phyloP scores from a whole-genome alignment of 164 flowering plant species.

The Piper longum region DNA sequence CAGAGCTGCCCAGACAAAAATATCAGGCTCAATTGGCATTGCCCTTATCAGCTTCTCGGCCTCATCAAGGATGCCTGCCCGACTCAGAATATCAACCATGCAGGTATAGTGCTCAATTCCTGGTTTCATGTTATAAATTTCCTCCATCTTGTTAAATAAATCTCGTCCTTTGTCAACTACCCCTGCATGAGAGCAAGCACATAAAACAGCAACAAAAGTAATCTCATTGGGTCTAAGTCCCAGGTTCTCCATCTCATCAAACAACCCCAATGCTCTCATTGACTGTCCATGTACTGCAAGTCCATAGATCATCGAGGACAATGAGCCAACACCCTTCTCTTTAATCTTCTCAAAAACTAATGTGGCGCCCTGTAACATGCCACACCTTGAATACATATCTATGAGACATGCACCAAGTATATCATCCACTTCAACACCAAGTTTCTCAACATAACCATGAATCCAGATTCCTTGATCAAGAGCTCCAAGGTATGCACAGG shows the following conservation, averaged over 20 bases:
- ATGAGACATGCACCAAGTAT: slow-evolving; percentile 9
- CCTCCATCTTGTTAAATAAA: slow-evolving; percentile 2
- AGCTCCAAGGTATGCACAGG: slow-evolving; percentile 17
- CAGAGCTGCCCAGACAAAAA: slow-evolving; percentile 7
- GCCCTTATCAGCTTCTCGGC: slow-evolving; percentile 7
- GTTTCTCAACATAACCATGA: slow-evolving; percentile 10
- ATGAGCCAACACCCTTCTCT: slow-evolving; percentile 8
- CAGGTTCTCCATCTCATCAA: slow-evolving; percentile 6
- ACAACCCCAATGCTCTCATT: slow-evolving; percentile 2
- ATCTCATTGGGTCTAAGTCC: slow-evolving; percentile 7
- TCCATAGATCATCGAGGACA: slow-evolving; percentile 9
- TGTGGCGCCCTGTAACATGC: slow-evolving; percentile 7
- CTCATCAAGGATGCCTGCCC: slow-evolving; percentile 5
- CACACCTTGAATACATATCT: slow-evolving; percentile 12
- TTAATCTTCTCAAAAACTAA: slow-evolving; percentile 5
- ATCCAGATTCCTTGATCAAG: slow-evolving; percentile 12
- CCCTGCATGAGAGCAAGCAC: slow-evolving; percentile 12
- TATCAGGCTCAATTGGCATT: slow-evolving; percentile 12
- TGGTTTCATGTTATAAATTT: slow-evolving; percentile 4
- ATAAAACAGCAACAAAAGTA: slow-evolving; percentile 7
- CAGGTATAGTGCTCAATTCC: slow-evolving; percentile 9
- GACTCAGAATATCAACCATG: slow-evolving; percentile 10
- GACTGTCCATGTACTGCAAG: slow-evolving; percentile 6
- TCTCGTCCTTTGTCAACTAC: slow-evolving; percentile 6
- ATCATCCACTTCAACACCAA: slow-evolving; percentile 8